phyloP scores from a whole-genome alignment of 2,329 filamentous ascomycete genomes.

The Simplicillium sp. region DNA sequence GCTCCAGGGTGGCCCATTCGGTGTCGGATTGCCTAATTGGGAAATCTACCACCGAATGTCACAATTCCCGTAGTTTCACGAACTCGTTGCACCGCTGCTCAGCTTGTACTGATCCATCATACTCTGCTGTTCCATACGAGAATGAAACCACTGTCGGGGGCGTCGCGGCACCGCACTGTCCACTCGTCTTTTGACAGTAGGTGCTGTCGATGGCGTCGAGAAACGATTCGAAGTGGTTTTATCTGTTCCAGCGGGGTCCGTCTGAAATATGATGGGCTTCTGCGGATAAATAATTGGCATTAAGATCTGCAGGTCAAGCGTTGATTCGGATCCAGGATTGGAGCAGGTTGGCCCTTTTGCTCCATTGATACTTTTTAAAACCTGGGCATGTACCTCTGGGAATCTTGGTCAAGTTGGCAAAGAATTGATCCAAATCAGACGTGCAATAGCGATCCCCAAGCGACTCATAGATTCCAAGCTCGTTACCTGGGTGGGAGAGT shows the following conservation, averaged over 20 bases:
- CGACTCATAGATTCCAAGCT: conserved; percentile 41
- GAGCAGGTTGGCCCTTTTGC: conserved; percentile 3
- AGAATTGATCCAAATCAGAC: conserved; percentile 36
- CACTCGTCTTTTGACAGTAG: conserved; percentile 41
- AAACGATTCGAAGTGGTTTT: conserved; percentile 32
- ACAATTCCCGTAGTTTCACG: too few species aligned
- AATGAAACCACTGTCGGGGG: conserved; percentile 22
- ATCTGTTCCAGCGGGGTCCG: conserved; percentile 8
- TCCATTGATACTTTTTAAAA: conserved; percentile 7
- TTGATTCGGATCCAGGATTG: conserved; percentile 25
- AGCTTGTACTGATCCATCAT: too few species aligned
- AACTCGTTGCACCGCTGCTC: too few species aligned
- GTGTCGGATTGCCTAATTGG: too few species aligned
- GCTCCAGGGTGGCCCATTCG: too few species aligned
- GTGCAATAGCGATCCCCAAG: conserved; percentile 40
- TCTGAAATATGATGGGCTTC: conserved; percentile 27
- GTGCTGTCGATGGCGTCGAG: conserved; percentile 41
- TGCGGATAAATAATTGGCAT: conserved; percentile 43
- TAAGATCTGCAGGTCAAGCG: conserved; percentile 37
- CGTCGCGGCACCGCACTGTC: conserved; percentile 15
- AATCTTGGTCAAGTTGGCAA: conserved; percentile 24
- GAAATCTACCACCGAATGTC: too few species aligned
- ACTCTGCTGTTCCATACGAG: too few species aligned
- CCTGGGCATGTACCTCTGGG: conserved; percentile 7
- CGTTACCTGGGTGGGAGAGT: conserved; percentile 26